A percentile compares a stretch with the other conserved stretches of the same genome.
Evolutionary conservation across 2,329 filamentous ascomycete genomes (phyloP).

Genomic region (Fusarium pilosicola): DNA sequence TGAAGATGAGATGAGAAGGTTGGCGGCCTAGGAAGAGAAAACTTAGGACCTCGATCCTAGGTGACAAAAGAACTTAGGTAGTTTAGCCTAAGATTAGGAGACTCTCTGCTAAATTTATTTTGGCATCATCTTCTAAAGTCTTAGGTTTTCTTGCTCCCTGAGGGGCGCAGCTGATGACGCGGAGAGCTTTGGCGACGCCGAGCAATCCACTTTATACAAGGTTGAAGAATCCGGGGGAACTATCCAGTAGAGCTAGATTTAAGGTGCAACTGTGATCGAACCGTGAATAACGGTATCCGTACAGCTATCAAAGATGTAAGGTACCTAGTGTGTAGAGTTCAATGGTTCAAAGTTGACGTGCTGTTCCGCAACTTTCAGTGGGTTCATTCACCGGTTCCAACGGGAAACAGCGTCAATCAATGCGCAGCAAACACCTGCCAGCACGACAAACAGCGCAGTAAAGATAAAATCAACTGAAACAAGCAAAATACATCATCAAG

Average conservation of each 20-base stretch:
- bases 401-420: not conserved
- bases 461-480: not conserved
- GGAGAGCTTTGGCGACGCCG: slow-evolving; percentile 15
- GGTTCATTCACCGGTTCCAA: not conserved
- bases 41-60: rapidly evolving
- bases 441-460: not conserved
- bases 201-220: slow-evolving; percentile 11
- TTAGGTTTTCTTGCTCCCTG: not conserved
- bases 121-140: not conserved
- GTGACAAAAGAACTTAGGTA: not conserved
- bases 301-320: not conserved
- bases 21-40: not conserved
- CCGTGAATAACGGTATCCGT: not conserved
- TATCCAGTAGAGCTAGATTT: not conserved
- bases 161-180: slow-evolving; percentile 31
- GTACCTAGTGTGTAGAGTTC: not conserved
- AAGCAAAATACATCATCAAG: not conserved
- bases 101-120: rapidly evolving
- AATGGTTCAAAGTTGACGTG: not conserved
- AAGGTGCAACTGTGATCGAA: not conserved
- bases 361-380: not conserved
- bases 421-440: not conserved
- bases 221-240: not conserved
- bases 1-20: not conserved
- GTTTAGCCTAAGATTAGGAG: rapidly evolving